These are phyloP conservation scores for Saturnispora galanensis DNA, from an alignment of 805 yeast species.

Conservation along the genomic window DNA sequence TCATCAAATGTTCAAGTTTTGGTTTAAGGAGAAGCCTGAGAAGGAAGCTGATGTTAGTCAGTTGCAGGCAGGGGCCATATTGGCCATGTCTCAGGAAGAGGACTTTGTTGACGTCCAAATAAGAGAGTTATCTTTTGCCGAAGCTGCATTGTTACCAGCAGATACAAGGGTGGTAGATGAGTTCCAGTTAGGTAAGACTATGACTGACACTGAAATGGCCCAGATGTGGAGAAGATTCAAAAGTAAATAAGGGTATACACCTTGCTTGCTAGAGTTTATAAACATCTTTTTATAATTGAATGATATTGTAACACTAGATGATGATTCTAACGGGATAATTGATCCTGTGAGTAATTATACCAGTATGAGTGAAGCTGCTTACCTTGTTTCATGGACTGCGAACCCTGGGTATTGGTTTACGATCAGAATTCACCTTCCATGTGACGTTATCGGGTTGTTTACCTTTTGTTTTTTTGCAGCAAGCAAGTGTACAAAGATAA, in stretches of 20 bases:
- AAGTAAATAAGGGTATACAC: constrained; percentile 12
- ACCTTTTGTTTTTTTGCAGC: no score
- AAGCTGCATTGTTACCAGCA: constrained; percentile 33
- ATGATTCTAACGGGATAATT: neutral
- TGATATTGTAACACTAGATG: no score
- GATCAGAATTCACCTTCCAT: no score
- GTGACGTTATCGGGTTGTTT: no score
- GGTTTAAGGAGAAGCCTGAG: neutral
- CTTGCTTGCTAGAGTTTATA: neutral
- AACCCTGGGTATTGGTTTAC: no score
- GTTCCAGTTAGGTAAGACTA: constrained; percentile 23
- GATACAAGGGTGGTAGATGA: constrained; percentile 22
- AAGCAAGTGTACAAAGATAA: no score
- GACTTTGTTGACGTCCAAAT: constrained; percentile 38
- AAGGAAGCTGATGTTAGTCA: neutral
- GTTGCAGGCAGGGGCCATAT: neutral
- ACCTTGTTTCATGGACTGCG: no score
- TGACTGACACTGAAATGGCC: constrained; percentile 25
- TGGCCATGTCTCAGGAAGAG: constrained; percentile 21
- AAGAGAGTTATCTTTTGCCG: constrained; percentile 43
- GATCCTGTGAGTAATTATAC: no score
- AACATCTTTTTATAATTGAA: no score
- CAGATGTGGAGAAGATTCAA: constrained; percentile 14
- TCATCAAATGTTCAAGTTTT: constrained; percentile 2
- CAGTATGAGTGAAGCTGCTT: no score